These are phyloP conservation scores for Davidsoniella eucalypti DNA, from an alignment of 2,329 filamentous ascomycete species.

Conservation along the genomic window DNA sequence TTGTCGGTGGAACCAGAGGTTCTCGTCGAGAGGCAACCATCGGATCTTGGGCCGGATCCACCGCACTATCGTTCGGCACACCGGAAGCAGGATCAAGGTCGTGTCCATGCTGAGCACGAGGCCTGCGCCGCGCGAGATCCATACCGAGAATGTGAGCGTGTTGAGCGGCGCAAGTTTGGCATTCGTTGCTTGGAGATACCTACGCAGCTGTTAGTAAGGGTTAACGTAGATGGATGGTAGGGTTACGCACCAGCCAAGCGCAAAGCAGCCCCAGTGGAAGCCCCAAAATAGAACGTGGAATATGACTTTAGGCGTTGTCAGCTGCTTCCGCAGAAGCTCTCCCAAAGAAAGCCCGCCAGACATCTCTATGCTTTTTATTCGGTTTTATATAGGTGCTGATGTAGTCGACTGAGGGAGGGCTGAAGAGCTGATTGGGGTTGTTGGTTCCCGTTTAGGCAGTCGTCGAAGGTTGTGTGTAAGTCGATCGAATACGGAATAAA, in stretches of 20 bases:
- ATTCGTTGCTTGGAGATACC: conserved; percentile 64
- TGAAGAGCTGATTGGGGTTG: too few relatives aligned
- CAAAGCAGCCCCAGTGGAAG: conserved; percentile 64
- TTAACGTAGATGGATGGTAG: not conserved
- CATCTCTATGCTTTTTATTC: conserved; percentile 17
- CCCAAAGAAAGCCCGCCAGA: conserved; percentile 20
- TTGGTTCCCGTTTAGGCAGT: too few relatives aligned
- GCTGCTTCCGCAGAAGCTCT: conserved; percentile 41
- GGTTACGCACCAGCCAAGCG: conserved; percentile 60
- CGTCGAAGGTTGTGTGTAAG: too few relatives aligned
- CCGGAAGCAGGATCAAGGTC: conserved; percentile 77
- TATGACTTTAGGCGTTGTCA: conserved; percentile 52
- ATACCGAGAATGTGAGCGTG: conserved; percentile 71
- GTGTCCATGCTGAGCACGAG: conserved; percentile 71
- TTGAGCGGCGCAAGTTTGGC: conserved; percentile 60
- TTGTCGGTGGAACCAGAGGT: conserved; percentile 91
- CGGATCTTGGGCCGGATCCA: conserved; percentile 71
- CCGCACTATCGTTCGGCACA: conserved; percentile 81
- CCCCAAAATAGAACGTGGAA: conserved; percentile 75
- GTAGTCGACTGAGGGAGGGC: too few relatives aligned
- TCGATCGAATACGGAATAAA: too few relatives aligned
- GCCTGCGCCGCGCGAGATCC: conserved; percentile 88
- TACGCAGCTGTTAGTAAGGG: conserved; percentile 20
- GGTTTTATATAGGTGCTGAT: too few relatives aligned
- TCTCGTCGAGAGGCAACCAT: conserved; percentile 89